These are phyloP conservation scores for Taphrina betulina DNA, from an alignment of 1,139 yeast genomes.

Conservation along the genomic window DNA sequence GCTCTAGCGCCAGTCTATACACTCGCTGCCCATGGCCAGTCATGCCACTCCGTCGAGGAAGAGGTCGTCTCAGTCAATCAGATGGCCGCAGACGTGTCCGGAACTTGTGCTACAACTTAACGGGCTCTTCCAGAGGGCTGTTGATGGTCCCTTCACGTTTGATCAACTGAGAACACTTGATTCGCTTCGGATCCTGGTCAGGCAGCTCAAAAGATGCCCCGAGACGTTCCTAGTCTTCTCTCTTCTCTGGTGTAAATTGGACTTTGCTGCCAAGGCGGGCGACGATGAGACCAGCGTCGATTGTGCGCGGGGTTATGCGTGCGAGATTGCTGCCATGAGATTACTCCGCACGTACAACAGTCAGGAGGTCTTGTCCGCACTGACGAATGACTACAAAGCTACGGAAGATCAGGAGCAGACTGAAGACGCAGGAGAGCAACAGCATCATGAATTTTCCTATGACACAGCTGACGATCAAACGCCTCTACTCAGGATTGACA, in stretches of 20 bases:
- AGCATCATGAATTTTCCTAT: background rate
- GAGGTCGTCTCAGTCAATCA: constrained; percentile 11
- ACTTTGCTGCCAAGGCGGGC: constrained; percentile 14
- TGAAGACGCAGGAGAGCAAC: background rate
- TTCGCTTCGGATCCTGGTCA: constrained; percentile 9
- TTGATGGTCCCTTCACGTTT: constrained; percentile 30
- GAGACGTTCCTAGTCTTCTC: constrained; percentile 25
- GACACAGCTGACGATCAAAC: constrained; percentile 1
- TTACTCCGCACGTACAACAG: constrained; percentile 18
- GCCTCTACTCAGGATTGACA: constrained; percentile 11
- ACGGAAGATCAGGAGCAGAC: background rate
- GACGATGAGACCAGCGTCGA: constrained; percentile 22
- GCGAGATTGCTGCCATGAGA: constrained; percentile 31
- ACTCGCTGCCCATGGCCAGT: too few relatives aligned
- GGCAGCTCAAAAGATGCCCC: constrained; percentile 2
- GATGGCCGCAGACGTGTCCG: constrained; percentile 24
- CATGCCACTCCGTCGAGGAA: background rate
- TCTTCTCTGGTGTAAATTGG: constrained; percentile 26
- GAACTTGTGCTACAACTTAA: constrained; percentile 2
- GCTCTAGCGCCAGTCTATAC: too few relatives aligned
- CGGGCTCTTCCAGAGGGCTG: constrained; percentile 9
- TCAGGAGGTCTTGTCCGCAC: constrained; percentile 8
- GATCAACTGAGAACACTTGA: constrained; percentile 25
- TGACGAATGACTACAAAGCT: constrained; percentile 23
- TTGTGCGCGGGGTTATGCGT: constrained; percentile 32